Base-by-base conservation (phyloP, 208 protist genomes). In the Leishmania gerbilli region DNA sequence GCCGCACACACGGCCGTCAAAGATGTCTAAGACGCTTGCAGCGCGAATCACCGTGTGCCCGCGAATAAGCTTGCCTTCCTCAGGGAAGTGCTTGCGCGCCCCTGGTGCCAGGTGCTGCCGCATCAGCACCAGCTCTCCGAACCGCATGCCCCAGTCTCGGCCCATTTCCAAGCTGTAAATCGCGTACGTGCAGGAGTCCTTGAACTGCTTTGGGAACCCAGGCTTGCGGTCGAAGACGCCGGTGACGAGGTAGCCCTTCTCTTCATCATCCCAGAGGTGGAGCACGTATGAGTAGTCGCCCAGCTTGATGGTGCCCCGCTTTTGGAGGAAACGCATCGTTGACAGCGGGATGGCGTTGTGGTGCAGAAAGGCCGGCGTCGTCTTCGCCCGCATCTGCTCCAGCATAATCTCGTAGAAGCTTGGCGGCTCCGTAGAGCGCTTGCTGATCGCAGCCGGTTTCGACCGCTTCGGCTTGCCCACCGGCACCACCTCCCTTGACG, bases 201-300 rank as follows among this genome's bases (percentile, higher is more conserved):
- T 77, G 74, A 58, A 85, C 37, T 85, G 69, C 77, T 85, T 81
- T 9, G 77, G 55, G 74, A 79, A 85, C 2, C 77, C 74, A n/a
- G 58, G 6, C n/a, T 42, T 80, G 74, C 68, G 91, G 87, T 94
- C 91, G 79, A 93, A 96, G 42, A 95, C 88, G 85, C 93, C 91
- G 56, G 91, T 91, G 51, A 84, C 87, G 31, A 89, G 89, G 79
- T 96, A 97, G 58, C 94, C 92, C 55, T 89, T 80, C 42, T 86
- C 76, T 45, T 90, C 53, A 83, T 96, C 90, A 80, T 97, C 94
- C 94, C 94, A 96, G 51, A 95, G 89, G 49, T 88, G 94, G 65
- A 96, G 79, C 42, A 88, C 71, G 31, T 94, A 75, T 21, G 60
- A 45, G 27, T 45, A 6, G 21, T 69, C 31, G 40, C 76, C 76